Base-by-base conservation (phyloP, 78 protist genomes). In the Anaeramoeba flamelloides region DNA sequence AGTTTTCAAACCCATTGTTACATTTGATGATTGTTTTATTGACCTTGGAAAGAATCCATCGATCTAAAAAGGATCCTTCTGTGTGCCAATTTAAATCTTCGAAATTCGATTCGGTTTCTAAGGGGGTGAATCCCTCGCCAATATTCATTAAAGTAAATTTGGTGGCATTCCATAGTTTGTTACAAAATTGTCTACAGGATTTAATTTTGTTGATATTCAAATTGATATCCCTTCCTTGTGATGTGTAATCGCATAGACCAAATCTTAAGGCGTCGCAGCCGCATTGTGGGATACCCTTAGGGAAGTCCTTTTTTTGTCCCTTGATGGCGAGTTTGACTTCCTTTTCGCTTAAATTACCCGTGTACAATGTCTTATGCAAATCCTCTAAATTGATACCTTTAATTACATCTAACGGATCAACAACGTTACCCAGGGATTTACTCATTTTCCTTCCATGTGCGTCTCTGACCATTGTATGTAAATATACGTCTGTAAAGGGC, bases 251-350 rank as follows among this genome's bases (percentile, higher is more conserved):
- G 40, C 83, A 41, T n/a, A 97, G 90, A 0, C 92, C 93, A 41
- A 96, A 91, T 75, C 99, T 91, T 76, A 97, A 91, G 32, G 97
- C 98, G 80, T 97, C 99, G 31, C 97, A 84, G 38, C 99, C 99
- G 79, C 98, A 95, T 86, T 92, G 93, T 12, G 93, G 83, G 36
- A 96, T 95, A 77, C 99, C 99, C 22, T 75, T 34, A 31, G 99
- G 99, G 80, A 80, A 97, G 77, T 92, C 94, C 17, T n/a, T 3
- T 81, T 82, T 75, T 75, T 90, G 82, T 74, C 84, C 86, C 41
- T 32, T 76, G 22, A 39, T 17, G 77, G 95, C 94, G 31, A 30
- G 36, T 3, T 30, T 34, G 26, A 33, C 77, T 77, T 81, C 83
- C 8, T 53, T 53, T 8, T 8, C 34, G 17, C 17, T 53, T 26